Conservation (phyloP, 2,329 filamentous ascomycete species). For the Lachnellula arida region DNA sequence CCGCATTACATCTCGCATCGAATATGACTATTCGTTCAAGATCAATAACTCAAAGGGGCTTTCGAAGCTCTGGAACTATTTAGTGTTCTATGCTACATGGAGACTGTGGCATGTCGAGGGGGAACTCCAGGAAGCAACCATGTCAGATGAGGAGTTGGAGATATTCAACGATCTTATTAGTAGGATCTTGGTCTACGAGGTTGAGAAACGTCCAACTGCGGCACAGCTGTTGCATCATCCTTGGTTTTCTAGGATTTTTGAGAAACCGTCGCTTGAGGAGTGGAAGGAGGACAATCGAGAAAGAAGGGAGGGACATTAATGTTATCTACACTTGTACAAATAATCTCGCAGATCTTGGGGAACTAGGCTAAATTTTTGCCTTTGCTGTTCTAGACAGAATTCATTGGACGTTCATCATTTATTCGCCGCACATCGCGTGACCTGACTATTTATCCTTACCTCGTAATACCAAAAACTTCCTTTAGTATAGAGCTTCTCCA, state of each 20-base stretch:
- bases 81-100: not conserved
- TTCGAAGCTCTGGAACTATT: not conserved
- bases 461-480: not conserved
- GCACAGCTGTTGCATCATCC: constrained; percentile 3
- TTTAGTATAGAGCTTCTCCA: not conserved
- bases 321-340: not conserved
- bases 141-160: not conserved
- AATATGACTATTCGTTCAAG: not conserved
- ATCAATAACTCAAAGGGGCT: not conserved
- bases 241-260: constrained; percentile 3
- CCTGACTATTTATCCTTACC: not conserved
- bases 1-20: not conserved
- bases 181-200: constrained; percentile 1
- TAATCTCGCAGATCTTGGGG: not conserved
- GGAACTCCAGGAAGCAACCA: not conserved
- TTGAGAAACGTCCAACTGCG: not conserved
- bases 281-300: not conserved
- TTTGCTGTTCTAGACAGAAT: not conserved
- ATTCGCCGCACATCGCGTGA: constrained; percentile 2
- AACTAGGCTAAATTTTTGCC: not conserved
- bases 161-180: not conserved
- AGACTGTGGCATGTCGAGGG: not conserved
- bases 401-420: not conserved
- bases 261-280: not conserved
- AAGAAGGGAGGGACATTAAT: not conserved